phyloP scores from a whole-genome alignment of 2,329 filamentous ascomycete species.

The Aspergillus sp. region DNA sequence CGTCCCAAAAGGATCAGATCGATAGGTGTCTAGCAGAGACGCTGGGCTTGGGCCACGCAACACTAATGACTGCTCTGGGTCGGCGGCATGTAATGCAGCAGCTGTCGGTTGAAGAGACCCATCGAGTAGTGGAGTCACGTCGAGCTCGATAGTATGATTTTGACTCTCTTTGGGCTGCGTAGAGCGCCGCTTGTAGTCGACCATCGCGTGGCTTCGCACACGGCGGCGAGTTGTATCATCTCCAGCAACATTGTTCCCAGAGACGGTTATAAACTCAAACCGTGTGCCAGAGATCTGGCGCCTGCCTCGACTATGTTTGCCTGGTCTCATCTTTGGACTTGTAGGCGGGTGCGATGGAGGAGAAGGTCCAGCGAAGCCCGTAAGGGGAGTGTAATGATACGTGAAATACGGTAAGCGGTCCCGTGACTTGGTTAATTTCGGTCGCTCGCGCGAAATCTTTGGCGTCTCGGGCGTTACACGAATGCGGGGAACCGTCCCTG shows the following conservation, averaged over 20 bases:
- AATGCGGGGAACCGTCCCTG: not conserved
- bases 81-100: too few species aligned
- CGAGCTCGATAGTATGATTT: not conserved
- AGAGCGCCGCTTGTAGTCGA: conserved; percentile 1
- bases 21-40: not conserved
- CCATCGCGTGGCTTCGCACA: conserved; percentile 8
- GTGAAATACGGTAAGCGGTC: not conserved
- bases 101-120: not conserved
- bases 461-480: not conserved
- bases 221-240: not conserved
- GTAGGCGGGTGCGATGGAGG: not conserved
- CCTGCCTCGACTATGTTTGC: not conserved
- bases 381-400: not conserved
- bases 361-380: too few species aligned
- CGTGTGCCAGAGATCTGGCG: not conserved
- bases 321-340: not conserved
- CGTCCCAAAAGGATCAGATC: not conserved
- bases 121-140: not conserved
- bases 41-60: not conserved
- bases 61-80: not conserved
- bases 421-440: not conserved
- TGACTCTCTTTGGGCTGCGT: not conserved
- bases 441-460: not conserved
- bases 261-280: not conserved
- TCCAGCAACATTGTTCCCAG: not conserved